Evolutionary conservation across 106 monocot genomes (phyloP).

Genomic region (Narthecium ossifragum): DNA sequence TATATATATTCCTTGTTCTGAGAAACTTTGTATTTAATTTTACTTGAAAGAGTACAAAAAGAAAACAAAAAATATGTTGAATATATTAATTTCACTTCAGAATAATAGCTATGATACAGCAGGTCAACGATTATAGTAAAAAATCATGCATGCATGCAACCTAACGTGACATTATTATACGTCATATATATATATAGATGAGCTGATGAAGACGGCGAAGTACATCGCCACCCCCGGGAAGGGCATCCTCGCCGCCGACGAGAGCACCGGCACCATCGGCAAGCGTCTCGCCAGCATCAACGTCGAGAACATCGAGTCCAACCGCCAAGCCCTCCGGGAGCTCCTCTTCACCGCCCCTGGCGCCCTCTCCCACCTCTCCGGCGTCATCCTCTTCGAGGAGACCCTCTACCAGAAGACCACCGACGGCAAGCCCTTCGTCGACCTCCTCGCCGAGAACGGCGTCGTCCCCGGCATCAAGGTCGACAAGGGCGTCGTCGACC

Average conservation of each 20-base stretch:
- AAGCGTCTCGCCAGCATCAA: slow-evolving; percentile 17
- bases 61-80: too few species aligned
- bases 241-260: slow-evolving; percentile 43
- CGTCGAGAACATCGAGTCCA: slow-evolving; percentile 37
- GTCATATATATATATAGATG: slow-evolving; percentile 8
- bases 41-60: background rate
- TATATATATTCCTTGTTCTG: background rate
- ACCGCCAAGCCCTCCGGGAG: slow-evolving; percentile 42
- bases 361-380: slow-evolving; percentile 25
- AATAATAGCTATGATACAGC: background rate
- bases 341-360: slow-evolving; percentile 34
- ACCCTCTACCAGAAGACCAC: slow-evolving; percentile 34
- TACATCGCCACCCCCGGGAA: slow-evolving; percentile 42
- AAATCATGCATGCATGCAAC: background rate
- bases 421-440: slow-evolving; percentile 39
- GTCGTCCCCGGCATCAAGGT: slow-evolving; percentile 44
- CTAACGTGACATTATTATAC: background rate
- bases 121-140: background rate
- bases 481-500: slow-evolving; percentile 37
- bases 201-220: slow-evolving; percentile 38
- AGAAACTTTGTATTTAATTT: background rate
- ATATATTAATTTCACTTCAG: background rate
- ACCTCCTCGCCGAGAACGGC: slow-evolving; percentile 16
- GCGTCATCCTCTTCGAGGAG: slow-evolving; percentile 47
- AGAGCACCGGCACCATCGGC: slow-evolving; percentile 43